Evolutionary conservation across 495 filamentous ascomycete species (phyloP), one percentile per base, ranked within the genome.

Genomic region (Lasiosphaeriaceae sp.): DNA sequence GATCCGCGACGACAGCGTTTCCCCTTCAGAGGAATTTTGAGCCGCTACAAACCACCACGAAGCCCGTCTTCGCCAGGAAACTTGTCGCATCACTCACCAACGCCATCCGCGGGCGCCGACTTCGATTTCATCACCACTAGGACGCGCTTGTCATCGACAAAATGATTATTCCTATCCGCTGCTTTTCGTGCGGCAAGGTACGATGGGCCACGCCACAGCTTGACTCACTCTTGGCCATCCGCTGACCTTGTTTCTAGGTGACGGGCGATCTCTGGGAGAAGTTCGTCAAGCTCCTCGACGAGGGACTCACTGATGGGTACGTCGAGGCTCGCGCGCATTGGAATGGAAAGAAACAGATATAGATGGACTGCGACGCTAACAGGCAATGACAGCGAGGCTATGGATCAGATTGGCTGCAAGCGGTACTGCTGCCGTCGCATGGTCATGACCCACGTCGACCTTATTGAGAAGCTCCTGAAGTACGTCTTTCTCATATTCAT

Each of bases 361-460:
- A 37, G 21, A 16, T 5, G 12, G 49, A 3, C 17, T 19, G 20
- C 35, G 50, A 34, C 6, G 20, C 53, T 54, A 47, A 29, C 20
- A 14, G 29, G 23, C 54, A 20, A 17, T 52, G 16, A 60, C 45
- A 69, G 63, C 26, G 90, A 96, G 64, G 94, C 93, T 23, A 92
- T 98, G 87, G 92, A 97, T 68, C 77, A 89, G 58, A 85, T 97
- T 9, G 90, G 90, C 29, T 90, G 92, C 76, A 91, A 90, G 71
- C 85, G 94, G 35, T 98, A 97, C 76, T 98, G 94, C 79, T 98
- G 94, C 74, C 88, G 94, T 47, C 85, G 94, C 68, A 98, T 98
- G 94, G 80, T 98, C 64, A 96, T 98, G 90, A 98, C 94, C n/a
- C 94, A 98, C 71, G 95, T 98, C 59, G 94, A 98, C 69, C 77